Percentiles rank a stretch among this genome's conserved stretches.
Evolutionary conservation across 257 asterid genomes (phyloP).

Genomic region (Solanum gandarillasii): DNA sequence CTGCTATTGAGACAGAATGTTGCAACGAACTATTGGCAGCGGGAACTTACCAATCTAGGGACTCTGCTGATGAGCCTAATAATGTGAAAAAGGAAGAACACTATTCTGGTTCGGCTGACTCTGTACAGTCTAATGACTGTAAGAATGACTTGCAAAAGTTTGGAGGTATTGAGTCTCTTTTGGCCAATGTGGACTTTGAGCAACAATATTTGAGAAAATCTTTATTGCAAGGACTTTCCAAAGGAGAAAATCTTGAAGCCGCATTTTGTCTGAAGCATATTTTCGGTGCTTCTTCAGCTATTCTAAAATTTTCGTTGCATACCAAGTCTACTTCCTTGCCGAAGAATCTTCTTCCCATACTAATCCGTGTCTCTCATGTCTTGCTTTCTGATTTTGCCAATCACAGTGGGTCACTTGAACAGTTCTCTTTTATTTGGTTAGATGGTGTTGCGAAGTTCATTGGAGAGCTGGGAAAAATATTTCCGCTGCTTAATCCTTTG

Average conservation of each 20-base stretch:
- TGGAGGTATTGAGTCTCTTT: conserved; percentile 37
- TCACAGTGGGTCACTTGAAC: conserved; percentile 24
- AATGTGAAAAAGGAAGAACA: conserved; percentile 17
- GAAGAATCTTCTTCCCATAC: conserved; percentile 34
- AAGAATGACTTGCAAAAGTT: conserved; percentile 17
- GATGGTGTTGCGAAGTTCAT: conserved; percentile 68
- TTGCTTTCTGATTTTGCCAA: conserved; percentile 55
- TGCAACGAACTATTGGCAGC: conserved; percentile 1
- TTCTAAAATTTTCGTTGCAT: conserved; percentile 50
- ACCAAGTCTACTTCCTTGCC: conserved; percentile 28
- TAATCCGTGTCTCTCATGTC: conserved; percentile 39
- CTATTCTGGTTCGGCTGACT: conserved; percentile 5
- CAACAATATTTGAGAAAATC: conserved; percentile 33
- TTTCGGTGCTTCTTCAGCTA: conserved; percentile 67
- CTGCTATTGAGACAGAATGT: conserved; percentile 9
- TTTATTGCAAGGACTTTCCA: conserved; percentile 36
- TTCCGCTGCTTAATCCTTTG: conserved; percentile 43
- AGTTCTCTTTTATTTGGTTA: conserved; percentile 39
- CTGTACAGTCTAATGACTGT: conserved; percentile 4
- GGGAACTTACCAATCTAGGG: conserved; percentile 9
- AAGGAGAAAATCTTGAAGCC: conserved; percentile 53
- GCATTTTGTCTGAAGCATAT: conserved; percentile 58
- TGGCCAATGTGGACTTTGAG: conserved; percentile 35
- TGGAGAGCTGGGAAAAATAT: conserved; percentile 62
- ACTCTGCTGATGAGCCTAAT: conserved; percentile 13